Evolutionary conservation across 1,284 basidiomycete genomes (phyloP).

Genomic region (Ustilago cynodontis): DNA sequence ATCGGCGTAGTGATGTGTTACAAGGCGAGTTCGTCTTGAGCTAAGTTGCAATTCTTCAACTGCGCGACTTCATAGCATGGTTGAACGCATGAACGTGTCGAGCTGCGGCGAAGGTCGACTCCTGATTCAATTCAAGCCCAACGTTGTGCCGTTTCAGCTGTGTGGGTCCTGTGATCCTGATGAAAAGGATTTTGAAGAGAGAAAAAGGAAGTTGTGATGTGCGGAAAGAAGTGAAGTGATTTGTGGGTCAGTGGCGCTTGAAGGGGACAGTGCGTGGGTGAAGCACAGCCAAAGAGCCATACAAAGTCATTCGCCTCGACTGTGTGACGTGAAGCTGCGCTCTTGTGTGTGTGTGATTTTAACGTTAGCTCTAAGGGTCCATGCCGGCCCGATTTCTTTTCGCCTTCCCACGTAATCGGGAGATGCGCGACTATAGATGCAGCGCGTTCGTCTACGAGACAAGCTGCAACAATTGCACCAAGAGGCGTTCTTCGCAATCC

Average conservation of each 20-base stretch:
- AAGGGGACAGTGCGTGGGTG: neutral
- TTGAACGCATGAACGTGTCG: neutral
- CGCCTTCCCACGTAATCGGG: neutral
- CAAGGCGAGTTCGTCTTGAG: neutral
- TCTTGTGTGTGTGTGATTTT: no score
- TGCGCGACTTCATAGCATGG: constrained; percentile 4
- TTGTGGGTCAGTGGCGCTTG: neutral
- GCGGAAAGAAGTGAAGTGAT: neutral
- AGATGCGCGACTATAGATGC: neutral
- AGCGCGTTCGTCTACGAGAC: neutral
- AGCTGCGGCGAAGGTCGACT: neutral
- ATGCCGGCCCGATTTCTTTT: neutral
- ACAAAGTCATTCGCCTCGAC: neutral
- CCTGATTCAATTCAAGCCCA: neutral
- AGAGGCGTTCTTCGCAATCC: neutral
- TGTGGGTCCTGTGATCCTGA: no score
- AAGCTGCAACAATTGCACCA: neutral
- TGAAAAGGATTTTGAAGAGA: constrained; percentile 1
- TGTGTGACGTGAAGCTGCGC: no score
- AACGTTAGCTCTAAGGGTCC: no score
- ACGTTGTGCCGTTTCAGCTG: neutral
- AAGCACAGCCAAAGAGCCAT: neutral
- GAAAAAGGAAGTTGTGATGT: neutral
- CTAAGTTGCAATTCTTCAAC: neutral
- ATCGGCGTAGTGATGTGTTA: neutral